Evolutionary conservation across 192 early-diverging fungal genomes (phyloP), one percentile per base, ranked within the genome.

Genomic region (Entophlyctis helioformis): DNA sequence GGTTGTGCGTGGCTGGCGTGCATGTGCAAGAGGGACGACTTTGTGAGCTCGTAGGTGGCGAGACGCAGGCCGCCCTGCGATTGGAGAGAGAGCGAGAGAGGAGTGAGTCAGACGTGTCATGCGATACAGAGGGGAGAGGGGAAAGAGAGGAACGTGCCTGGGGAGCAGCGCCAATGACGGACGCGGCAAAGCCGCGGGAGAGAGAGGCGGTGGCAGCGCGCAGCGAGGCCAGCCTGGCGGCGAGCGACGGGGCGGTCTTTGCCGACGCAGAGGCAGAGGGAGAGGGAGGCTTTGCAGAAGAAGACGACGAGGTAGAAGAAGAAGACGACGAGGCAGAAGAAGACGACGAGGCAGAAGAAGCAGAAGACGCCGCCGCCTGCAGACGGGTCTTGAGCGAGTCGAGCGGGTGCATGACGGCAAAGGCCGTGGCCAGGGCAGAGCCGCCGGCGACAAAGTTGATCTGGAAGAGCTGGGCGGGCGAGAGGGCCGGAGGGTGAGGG

Each of bases 341-440:
- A n/a, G n/a, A n/a, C n/a, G n/a, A n/a, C n/a, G 42, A 37, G 12
- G 13, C 34, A 19, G 35, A 31, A 12, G 31, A 29, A 7, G 50
- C 13, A 5, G 53, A 50, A 13, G 10, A 39, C 4, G 69, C 56
- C 16, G 68, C 60, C 10, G 80, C 76, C 48, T 85, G 83, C 65
- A 82, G 75, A 24, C 72, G 62, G 3, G 81, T 83, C 46, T 85
- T 85, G 35, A 83, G 50, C 12, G 80, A 83, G 53, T 85, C 83
- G 36, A 85, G 67, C 10, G 83, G 83, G 52, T 85, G 83, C 79
- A 83, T 83, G 8, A 67, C 56, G 20, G 83, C 76, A 60, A 81
- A 85, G 1, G 80, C 71, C 3, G 76, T 64, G 0, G 81, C 72
- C 9, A 85, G 71, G 13, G 73, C 76, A 5, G 63, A 54, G 11